Conservation (phyloP, 768 basidiomycete species). For the Vishniacozyma victoriae region DNA sequence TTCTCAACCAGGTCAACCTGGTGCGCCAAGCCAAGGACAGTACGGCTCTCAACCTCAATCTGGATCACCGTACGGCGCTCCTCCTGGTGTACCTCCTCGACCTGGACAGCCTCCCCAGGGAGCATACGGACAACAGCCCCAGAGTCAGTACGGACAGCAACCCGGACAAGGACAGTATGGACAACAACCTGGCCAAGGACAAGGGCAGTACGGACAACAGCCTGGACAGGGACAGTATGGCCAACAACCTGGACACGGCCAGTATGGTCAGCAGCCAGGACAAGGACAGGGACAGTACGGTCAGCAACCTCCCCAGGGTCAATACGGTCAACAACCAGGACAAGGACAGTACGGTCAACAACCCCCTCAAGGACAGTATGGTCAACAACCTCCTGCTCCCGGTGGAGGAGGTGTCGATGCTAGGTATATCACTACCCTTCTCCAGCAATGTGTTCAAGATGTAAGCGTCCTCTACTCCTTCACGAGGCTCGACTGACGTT, state of each 20-base stretch:
- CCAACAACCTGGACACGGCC: conserved; percentile 5
- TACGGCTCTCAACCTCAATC: conserved; percentile 19
- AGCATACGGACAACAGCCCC: conserved; percentile 5
- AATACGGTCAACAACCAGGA: conserved; percentile 6
- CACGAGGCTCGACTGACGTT: background rate
- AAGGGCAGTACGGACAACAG: conserved; percentile 9
- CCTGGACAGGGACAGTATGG: conserved; percentile 5
- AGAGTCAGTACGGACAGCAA: conserved; percentile 13
- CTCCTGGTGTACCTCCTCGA: conserved; percentile 6
- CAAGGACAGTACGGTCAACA: conserved; percentile 3
- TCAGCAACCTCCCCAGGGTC: conserved; percentile 6
- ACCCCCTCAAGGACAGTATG: background rate
- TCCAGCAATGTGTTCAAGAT: conserved; percentile 33
- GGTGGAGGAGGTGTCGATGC: conserved; percentile 16
- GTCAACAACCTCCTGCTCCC: conserved; percentile 6
- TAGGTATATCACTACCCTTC: conserved; percentile 20
- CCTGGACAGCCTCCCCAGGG: conserved; percentile 3
- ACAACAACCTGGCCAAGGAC: conserved; percentile 3
- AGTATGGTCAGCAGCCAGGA: conserved; percentile 6
- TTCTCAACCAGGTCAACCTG: conserved; percentile 1
- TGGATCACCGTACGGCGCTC: conserved; percentile 2
- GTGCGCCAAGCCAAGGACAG: conserved; percentile 6
- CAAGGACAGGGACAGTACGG: conserved; percentile 3
- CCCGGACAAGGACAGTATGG: conserved; percentile 5
- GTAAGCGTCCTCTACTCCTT: conserved; percentile 10